Evolutionary conservation across 768 basidiomycete genomes (phyloP), one percentile per base, ranked within the genome.

Genomic region (Agaricus blazei): DNA sequence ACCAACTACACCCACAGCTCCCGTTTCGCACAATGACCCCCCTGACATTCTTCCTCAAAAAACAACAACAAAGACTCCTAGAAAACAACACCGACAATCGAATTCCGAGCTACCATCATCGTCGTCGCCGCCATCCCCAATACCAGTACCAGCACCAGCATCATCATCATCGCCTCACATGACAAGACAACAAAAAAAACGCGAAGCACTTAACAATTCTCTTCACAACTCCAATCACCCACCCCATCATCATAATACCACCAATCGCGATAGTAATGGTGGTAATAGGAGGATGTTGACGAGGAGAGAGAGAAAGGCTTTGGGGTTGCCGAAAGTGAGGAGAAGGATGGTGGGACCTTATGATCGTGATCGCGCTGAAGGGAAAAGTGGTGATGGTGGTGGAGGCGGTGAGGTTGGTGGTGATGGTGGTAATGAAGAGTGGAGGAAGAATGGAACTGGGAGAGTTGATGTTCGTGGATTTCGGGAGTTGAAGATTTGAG

Each of bases 391-490:
- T 31, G 72, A 77, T 78, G 41, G 87, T 87, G 37, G 86, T 78
- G 74, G 88, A 74, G 68, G 79, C 62, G 84, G 86, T 3, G 85
- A 61, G 41, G 61, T 64, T 23, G 72, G 66, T 4, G 70, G 49
- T 46, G 64, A 69, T 12, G 74, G 65, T 55, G 61, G 51, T 56
- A 68, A 60, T 28, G 67, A 62, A 51, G 74, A 75, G 61, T 89
- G 88, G 87, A 72, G 69, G 63, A 75, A 70, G 67, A 90, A 86
- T 68, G 87, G 87, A 59, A 79, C 81, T 31, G 88, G 87, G 49
- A 72, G 87, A 63, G 67, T 90, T 56, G 88, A 90, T 66, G 87
- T 90, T 51, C 75, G 88, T 51, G 88, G 88, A 51, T 90, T 90
- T 68, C 72, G 87, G 61, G 88, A 90, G 71, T 67, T 90, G 67